Evolutionary conservation across 1,284 basidiomycete genomes (phyloP).

Genomic region (Cutaneotrichosporon sp.): DNA sequence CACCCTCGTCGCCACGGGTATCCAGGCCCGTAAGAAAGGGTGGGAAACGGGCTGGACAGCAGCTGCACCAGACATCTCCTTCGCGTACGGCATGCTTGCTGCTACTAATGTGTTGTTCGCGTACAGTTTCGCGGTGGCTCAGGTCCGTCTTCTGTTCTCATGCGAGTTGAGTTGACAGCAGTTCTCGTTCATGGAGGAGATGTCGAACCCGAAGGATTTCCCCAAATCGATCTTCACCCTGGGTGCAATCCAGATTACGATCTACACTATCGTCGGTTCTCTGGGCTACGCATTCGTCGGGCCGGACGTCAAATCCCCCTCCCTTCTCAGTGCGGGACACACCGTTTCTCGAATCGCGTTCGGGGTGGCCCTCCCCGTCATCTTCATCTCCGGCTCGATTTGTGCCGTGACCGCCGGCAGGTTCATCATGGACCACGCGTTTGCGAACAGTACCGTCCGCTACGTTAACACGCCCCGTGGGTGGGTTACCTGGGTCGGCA

Average conservation of each 20-base stretch:
- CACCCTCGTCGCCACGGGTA: constrained; percentile 40
- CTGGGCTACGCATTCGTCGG: constrained; percentile 26
- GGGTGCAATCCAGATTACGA: constrained; percentile 32
- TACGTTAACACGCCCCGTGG: constrained; percentile 45
- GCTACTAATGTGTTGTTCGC: constrained; percentile 40
- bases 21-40: constrained; percentile 17
- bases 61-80: constrained; percentile 33
- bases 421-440: constrained; percentile 21
- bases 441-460: constrained; percentile 24
- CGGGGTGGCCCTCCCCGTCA: constrained; percentile 24
- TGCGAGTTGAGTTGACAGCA: constrained; percentile 11
- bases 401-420: constrained; percentile 16
- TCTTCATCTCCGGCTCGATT: constrained; percentile 27
- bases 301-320: constrained; percentile 14
- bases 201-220: constrained; percentile 20
- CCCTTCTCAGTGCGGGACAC: constrained; percentile 20
- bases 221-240: constrained; percentile 40
- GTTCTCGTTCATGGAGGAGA: not conserved
- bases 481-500: constrained; percentile 56
- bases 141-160: not conserved
- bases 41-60: constrained; percentile 34
- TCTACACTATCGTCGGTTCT: constrained; percentile 39
- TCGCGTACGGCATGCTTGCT: constrained; percentile 39
- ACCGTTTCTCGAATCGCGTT: constrained; percentile 22
- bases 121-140: constrained; percentile 28